Evolutionary conservation across 352 stramenopile genomes (phyloP), one percentile per base, ranked within the genome.

Genomic region (Pythium folliculosum): DNA sequence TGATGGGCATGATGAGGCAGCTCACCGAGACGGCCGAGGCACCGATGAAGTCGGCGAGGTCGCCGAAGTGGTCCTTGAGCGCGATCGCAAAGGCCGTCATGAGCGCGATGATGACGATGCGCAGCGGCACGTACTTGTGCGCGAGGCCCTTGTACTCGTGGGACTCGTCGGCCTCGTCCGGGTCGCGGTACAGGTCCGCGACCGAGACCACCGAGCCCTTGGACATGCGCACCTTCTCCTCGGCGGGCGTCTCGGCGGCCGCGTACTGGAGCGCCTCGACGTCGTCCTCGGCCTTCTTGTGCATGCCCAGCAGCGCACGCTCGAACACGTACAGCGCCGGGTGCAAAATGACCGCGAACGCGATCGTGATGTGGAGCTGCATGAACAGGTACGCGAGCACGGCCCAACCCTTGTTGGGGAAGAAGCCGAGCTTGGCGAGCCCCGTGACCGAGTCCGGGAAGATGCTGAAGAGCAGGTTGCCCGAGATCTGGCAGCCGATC

Each of bases 41-140:
- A 27, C 83, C 83, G 35, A 89, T 72, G 44, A 92, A 89, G 60
- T 92, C 83, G 14, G 74, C 71, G 50, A 92, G 82, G 54, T 89
- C 83, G n/a, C 77, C 57, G 38, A 92, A 89, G 53, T 88, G 74
- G 58, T 91, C 72, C 67, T 76, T 65, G 32, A 77, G 56, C 17
- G 63, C 27, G 21, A 80, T 63, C n/a, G 76, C 43, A 7, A 66
- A 49, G 27, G 78, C 63, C 40, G 81, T 74, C 22, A 86, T 65
- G 32, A 85, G 43, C 23, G 74, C 73, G 63, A 91, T 80, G 32
- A 91, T 77, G 54, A 86, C 58, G 51, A 86, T 71, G 8, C 82
- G 80, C 57, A 90, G 67, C 23, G 79, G 56, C 27, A 86, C 61
- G 69, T 88, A 86, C 50, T 81, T 81, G 59, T 80, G 22, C 49